Evolutionary conservation across 2,329 filamentous ascomycete genomes (phyloP), one percentile per base, ranked within the genome.

Genomic region (Hypoxylon sp.): DNA sequence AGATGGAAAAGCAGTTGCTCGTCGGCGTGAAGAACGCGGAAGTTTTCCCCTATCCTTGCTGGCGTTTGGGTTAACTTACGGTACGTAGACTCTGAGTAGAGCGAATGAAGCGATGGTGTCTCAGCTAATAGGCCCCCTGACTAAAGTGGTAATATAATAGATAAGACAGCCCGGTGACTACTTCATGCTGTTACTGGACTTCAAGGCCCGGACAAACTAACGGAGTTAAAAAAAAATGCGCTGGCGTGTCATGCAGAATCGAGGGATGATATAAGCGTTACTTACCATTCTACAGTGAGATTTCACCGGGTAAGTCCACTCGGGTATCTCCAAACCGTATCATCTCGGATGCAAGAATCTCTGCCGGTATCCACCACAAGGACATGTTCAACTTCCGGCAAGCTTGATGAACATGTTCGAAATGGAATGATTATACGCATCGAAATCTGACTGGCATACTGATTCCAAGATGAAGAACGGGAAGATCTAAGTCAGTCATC

Each of bases 251-350:
- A 14, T 23, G 36, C 9, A 51, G 23, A 30, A 30, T 30, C 32
- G n/a, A 11, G 11, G 14, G 21, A 13, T 46, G 41, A 32, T 10
- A 58, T 36, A 30, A 58, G 5, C 25, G 14, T 19, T n/a, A 23
- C 14, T 17, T 38, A 19, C 13, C n/a, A 49, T 28, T 38, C 21
- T 43, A 19, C 6, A 17, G 19, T 36, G 43, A 46, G 52, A 41
- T 32, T 53, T 36, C 23, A 13, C n/a, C 38, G 51, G 46, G 32
- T 21, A 36, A 28, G 19, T 19, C 21, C 30, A 49, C 17, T 38
- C 52, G 46, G 63, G 21, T 41, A 43, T 45, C 57, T 17, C 41
- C 49, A 19, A 52, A 56, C 36, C 28, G 46, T 61, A 36, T 46
- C 38, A 48, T 57, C 19, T n/a, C 45, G 45, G 41, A 52, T 32